A percentile compares a stretch with the other conserved stretches of the same genome.
Conservation (phyloP, 2,329 filamentous ascomycete species). For the Fusarium stilboides region DNA sequence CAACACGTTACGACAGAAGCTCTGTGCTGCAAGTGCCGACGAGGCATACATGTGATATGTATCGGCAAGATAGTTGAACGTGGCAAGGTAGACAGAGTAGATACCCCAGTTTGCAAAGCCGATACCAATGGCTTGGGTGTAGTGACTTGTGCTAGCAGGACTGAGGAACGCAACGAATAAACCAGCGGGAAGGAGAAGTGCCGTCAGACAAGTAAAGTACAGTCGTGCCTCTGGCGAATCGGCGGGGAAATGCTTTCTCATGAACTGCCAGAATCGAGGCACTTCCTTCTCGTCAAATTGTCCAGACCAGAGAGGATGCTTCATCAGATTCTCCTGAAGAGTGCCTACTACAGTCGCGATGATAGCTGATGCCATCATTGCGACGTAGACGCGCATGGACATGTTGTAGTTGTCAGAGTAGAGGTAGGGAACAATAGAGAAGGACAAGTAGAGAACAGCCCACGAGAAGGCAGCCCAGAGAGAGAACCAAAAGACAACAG, state of each 20-base stretch:
- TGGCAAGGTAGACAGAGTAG: slow-evolving; percentile 86
- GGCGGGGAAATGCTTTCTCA: slow-evolving; percentile 63
- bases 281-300: slow-evolving; percentile 40
- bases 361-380: slow-evolving; percentile 77
- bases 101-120: slow-evolving; percentile 87
- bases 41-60: slow-evolving; percentile 88
- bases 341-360: slow-evolving; percentile 79
- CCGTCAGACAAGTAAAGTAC: slow-evolving; percentile 86
- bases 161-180: slow-evolving; percentile 69
- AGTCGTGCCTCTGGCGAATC: slow-evolving; percentile 81
- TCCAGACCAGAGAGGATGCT: slow-evolving; percentile 56
- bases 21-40: slow-evolving; percentile 88
- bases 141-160: slow-evolving; percentile 46
- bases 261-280: slow-evolving; percentile 61
- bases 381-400: slow-evolving; percentile 79
- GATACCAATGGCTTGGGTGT: slow-evolving; percentile 69
- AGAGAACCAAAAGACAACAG: slow-evolving; percentile 88
- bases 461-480: slow-evolving; percentile 92
- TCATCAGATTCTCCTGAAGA: slow-evolving; percentile 78
- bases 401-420: slow-evolving; percentile 77
- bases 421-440: slow-evolving; percentile 84
- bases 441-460: slow-evolving; percentile 89
- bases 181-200: slow-evolving; percentile 81
- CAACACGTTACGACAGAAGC: slow-evolving; percentile 87
- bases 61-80: slow-evolving; percentile 94